A percentile compares a stretch with the other conserved stretches of the same genome.
Evolutionary conservation across 257 asterid genomes (phyloP).

Genomic region (Buddleja alternifolia): DNA sequence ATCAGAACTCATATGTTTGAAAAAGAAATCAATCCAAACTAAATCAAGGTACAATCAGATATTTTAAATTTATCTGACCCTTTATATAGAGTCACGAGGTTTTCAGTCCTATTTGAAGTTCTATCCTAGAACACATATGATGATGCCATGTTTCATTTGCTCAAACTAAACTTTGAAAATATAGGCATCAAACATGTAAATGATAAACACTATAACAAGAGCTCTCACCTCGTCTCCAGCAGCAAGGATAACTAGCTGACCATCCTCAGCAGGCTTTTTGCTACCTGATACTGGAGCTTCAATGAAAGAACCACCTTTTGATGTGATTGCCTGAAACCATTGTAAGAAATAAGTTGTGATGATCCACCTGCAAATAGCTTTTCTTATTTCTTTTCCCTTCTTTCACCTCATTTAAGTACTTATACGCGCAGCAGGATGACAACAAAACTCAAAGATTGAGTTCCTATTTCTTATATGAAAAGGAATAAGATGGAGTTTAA

Average conservation of each 20-base stretch:
- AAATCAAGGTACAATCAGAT: not conserved
- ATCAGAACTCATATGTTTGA: not conserved
- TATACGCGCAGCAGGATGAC: not conserved
- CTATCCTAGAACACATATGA: not conserved
- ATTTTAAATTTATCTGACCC: not conserved
- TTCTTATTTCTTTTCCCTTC: constrained; percentile 13
- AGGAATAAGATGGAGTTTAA: constrained; percentile 19
- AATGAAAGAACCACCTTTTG: constrained; percentile 80
- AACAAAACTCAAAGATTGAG: not conserved
- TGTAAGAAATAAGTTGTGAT: constrained; percentile 12
- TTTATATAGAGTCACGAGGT: not conserved
- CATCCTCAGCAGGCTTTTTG: constrained; percentile 99
- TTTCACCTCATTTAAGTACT: not conserved
- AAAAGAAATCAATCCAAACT: constrained; percentile 1
- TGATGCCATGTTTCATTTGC: not conserved
- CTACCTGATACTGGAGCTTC: constrained; percentile 99
- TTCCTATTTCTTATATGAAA: constrained; percentile 4
- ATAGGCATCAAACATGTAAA: not conserved
- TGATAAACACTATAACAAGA: not conserved
- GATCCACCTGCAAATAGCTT: not conserved
- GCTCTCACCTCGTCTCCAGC: constrained; percentile 86
- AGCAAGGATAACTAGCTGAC: constrained; percentile 92
- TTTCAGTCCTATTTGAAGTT: not conserved
- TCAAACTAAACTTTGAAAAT: constrained; percentile 15
- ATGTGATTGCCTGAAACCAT: constrained; percentile 68